A percentile compares a stretch with the other conserved stretches of the same genome.
Conservation (phyloP, 192 early-diverging fungal species). For the Umbelopsis ramanniana region DNA sequence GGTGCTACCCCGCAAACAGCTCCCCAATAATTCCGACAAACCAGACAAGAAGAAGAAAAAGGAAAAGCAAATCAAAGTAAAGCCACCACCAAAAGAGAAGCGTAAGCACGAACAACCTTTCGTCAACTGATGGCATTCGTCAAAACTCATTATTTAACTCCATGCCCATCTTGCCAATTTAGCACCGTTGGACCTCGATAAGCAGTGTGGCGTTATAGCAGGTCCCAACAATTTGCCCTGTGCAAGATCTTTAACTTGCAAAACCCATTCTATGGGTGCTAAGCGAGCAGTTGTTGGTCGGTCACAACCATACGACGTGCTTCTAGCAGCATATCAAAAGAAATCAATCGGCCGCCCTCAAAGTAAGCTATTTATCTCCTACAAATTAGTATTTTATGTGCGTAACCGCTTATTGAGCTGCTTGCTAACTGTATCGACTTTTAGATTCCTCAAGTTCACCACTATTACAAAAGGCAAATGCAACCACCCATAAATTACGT, state of each 20-base stretch:
- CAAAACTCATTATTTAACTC: not conserved
- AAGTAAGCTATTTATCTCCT: constrained; percentile 45
- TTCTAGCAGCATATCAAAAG: constrained; percentile 77
- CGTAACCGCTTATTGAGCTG: not conserved
- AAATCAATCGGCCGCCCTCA: constrained; percentile 66
- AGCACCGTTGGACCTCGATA: constrained; percentile 86
- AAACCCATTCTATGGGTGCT: constrained; percentile 88
- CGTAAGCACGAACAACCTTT: constrained; percentile 7
- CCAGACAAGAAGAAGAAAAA: constrained; percentile 49
- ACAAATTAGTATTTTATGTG: not conserved
- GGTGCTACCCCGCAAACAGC: constrained; percentile 20
- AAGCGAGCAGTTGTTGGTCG: constrained; percentile 87
- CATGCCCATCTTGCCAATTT: not conserved
- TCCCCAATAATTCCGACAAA: constrained; percentile 20
- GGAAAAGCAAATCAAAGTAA: constrained; percentile 57
- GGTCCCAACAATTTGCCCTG: constrained; percentile 67
- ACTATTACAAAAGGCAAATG: constrained; percentile 3
- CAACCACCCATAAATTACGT: not conserved
- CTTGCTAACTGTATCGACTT: not conserved
- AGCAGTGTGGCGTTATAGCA: constrained; percentile 84
- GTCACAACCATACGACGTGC: constrained; percentile 80
- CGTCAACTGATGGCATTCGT: not conserved
- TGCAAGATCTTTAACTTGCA: constrained; percentile 91
- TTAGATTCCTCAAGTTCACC: constrained; percentile 5
- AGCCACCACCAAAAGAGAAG: constrained; percentile 55